Evolutionary conservation across 2,329 filamentous ascomycete genomes (phyloP).

Genomic region (Dendrostoma leiphaemia): DNA sequence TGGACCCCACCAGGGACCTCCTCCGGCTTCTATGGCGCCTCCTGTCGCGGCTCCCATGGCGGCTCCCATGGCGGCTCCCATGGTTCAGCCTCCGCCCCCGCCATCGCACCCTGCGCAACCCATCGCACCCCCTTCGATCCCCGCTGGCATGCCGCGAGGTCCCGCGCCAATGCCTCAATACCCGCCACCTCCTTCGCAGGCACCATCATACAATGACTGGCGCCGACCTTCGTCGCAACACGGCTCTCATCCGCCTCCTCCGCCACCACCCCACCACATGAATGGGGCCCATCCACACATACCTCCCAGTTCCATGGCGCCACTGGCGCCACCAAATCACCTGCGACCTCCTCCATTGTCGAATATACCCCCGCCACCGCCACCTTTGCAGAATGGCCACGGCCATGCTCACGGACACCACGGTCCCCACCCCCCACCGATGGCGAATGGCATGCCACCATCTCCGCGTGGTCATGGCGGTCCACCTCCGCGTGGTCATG

Average conservation of each 20-base stretch:
- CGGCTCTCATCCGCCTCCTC: constrained; percentile 35
- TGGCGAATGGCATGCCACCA: constrained; percentile 44
- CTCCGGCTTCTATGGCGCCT: constrained; percentile 16
- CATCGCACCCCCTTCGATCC: constrained; percentile 24
- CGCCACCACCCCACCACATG: constrained; percentile 20
- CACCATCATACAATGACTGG: constrained; percentile 45
- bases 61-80: constrained; percentile 20
- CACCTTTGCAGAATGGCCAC: constrained; percentile 41
- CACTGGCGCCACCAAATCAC: constrained; percentile 29
- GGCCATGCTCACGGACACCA: constrained; percentile 33
- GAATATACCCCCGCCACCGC: constrained; percentile 38
- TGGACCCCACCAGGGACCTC: constrained; percentile 4
- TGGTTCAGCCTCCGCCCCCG: constrained; percentile 20
- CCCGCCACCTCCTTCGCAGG: constrained; percentile 35
- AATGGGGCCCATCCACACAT: constrained; percentile 19
- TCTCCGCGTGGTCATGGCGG: constrained; percentile 46
- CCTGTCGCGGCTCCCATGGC: constrained; percentile 20
- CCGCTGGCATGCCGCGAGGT: constrained; percentile 25
- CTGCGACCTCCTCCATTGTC: constrained; percentile 49
- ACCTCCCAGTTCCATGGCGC: constrained; percentile 23
- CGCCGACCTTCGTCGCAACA: constrained; percentile 49
- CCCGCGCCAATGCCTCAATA: constrained; percentile 35
- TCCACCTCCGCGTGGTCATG: constrained; percentile 46
- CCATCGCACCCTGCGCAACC: constrained; percentile 22
- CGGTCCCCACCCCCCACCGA: constrained; percentile 24